Evolutionary conservation across 1,284 basidiomycete species (phyloP).

Genomic region (Puccinia coronata): DNA sequence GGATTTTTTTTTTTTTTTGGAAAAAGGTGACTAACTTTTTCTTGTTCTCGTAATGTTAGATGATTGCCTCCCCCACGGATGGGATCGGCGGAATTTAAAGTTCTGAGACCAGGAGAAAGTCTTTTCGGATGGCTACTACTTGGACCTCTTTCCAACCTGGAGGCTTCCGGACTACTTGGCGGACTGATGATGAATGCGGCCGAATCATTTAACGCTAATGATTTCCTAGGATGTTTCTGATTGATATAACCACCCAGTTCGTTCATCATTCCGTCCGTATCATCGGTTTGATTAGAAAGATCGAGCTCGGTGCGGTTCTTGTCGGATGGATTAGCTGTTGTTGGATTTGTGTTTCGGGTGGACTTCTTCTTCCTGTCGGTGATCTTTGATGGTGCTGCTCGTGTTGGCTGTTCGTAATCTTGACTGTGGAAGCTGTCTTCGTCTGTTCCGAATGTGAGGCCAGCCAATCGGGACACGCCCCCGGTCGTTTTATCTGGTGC

Average conservation of each 20-base stretch:
- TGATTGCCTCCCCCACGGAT: conserved; percentile 55
- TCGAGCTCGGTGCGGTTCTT: not conserved
- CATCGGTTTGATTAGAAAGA: conserved; percentile 11
- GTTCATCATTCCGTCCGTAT: conserved; percentile 27
- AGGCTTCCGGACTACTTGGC: conserved; percentile 31
- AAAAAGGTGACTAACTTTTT: conserved; percentile 68
- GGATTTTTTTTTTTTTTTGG: too few relatives aligned
- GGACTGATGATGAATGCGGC: conserved; percentile 47
- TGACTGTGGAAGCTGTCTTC: conserved; percentile 47
- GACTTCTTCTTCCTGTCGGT: conserved; percentile 6
- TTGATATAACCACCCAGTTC: conserved; percentile 13
- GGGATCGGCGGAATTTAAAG: conserved; percentile 22
- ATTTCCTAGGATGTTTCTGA: conserved; percentile 8
- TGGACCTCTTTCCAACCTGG: not conserved
- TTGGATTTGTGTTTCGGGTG: not conserved
- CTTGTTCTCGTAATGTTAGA: conserved; percentile 85
- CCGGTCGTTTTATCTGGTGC: conserved; percentile 42
- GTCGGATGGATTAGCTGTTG: not conserved
- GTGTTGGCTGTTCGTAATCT: conserved; percentile 6
- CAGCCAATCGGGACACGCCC: conserved; percentile 40
- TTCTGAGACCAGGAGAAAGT: not conserved
- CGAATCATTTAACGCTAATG: conserved; percentile 31
- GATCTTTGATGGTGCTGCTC: not conserved
- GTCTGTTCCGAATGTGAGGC: conserved; percentile 44
- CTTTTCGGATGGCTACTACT: not conserved